Conservation (phyloP, 2,329 filamentous ascomycete species). For the Lecanosticta acicola region DNA sequence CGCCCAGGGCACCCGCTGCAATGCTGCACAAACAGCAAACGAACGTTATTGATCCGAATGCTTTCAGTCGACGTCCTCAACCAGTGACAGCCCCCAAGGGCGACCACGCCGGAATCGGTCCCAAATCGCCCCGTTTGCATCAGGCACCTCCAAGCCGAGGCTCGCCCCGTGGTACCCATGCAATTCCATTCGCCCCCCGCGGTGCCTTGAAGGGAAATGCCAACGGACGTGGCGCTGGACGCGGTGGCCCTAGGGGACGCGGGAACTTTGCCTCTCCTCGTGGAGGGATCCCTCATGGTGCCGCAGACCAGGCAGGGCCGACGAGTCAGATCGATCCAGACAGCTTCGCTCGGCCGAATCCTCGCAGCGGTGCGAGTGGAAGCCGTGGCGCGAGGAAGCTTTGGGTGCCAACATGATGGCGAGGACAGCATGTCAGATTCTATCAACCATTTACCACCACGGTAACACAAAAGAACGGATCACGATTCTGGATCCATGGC, state of each 20-base stretch:
- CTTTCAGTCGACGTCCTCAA: conserved; percentile 39
- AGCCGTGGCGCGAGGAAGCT: conserved; percentile 30
- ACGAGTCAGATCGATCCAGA: conserved; percentile 34
- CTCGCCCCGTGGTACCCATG: conserved; percentile 16
- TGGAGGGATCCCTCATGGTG: conserved; percentile 13
- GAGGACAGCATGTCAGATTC: neutral
- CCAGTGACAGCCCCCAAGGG: conserved; percentile 3
- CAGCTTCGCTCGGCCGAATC: conserved; percentile 31
- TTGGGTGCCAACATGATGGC: conserved; percentile 32
- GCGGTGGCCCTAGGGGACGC: conserved; percentile 10
- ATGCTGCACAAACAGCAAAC: conserved; percentile 26
- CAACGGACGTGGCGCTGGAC: conserved; percentile 2
- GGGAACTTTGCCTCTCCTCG: conserved; percentile 19
- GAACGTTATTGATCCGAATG: conserved; percentile 44
- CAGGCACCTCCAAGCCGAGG: conserved; percentile 9
- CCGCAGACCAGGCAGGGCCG: conserved; percentile 5
- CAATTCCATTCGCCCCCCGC: conserved; percentile 18
- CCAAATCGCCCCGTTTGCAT: conserved; percentile 16
- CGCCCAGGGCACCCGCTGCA: conserved; percentile 30
- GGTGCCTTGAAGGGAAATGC: conserved; percentile 19
- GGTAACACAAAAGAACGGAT: neutral
- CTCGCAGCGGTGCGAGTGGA: conserved; percentile 23
- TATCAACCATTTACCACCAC: neutral
- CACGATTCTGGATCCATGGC: too few species aligned
- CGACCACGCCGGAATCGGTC: conserved; percentile 9